A percentile compares a stretch with the other conserved stretches of the same genome.
These are phyloP conservation scores for Naumovozyma dairenensis DNA, from an alignment of 805 yeast species.

Conservation along the genomic window DNA sequence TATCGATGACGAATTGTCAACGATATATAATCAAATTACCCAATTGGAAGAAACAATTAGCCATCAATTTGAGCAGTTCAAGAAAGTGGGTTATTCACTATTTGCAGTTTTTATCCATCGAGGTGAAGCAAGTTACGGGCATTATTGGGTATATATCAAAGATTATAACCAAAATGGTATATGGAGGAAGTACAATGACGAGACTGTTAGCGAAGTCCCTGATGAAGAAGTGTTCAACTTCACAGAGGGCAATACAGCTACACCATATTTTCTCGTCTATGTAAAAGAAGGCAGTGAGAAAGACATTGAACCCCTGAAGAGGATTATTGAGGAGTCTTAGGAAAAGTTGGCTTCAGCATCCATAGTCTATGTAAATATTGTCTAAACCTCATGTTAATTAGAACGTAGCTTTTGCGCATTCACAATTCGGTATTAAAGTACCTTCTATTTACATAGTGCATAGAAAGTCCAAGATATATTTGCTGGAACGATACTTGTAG, in stretches of 20 bases:
- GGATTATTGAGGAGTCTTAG: conserved; percentile 29
- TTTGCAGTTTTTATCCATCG: conserved; percentile 92
- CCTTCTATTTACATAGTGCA: too few species aligned
- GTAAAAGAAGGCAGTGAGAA: conserved; percentile 52
- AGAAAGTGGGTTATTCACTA: conserved; percentile 61
- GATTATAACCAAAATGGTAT: conserved; percentile 53
- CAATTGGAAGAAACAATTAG: conserved; percentile 41
- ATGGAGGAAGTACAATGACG: conserved; percentile 91
- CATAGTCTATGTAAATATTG: too few species aligned
- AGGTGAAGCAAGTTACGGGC: conserved; percentile 94
- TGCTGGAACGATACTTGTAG: too few species aligned
- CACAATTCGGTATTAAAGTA: too few species aligned
- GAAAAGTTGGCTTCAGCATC: too few species aligned
- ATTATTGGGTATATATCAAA: conserved; percentile 89
- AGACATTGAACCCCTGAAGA: conserved; percentile 55
- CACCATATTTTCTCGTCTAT: conserved; percentile 87
- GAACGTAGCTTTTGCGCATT: too few species aligned
- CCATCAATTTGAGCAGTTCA: conserved; percentile 52
- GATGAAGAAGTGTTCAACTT: conserved; percentile 58
- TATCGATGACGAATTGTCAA: conserved; percentile 38
- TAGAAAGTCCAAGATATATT: too few species aligned
- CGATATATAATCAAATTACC: conserved; percentile 34
- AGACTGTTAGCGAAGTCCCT: conserved; percentile 74
- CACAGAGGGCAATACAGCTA: conserved; percentile 65
- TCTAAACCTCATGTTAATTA: too few species aligned